Percentiles rank a stretch among this genome's conserved stretches.
Conservation (phyloP, 768 basidiomycete species). For the Phanerochaete carnosa region DNA sequence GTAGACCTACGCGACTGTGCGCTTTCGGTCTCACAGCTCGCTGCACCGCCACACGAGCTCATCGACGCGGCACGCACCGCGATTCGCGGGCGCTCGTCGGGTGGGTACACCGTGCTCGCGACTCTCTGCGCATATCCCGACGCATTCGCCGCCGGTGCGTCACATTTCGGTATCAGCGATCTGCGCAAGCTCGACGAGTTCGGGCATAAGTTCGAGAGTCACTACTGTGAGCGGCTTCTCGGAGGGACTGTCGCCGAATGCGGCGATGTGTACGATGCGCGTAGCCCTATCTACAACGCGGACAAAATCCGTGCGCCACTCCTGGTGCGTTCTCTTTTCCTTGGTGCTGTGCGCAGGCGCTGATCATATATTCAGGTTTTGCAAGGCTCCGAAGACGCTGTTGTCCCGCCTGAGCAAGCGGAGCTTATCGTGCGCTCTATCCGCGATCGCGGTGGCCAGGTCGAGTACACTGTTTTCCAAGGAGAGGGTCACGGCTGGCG, state of each 20-base stretch:
- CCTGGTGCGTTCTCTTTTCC: conserved; percentile 42
- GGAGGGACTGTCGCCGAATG: conserved; percentile 52
- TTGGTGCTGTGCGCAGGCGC: background rate
- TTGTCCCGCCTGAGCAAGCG: conserved; percentile 70
- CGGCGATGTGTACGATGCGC: conserved; percentile 54
- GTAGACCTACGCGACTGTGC: conserved; percentile 70
- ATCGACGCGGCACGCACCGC: conserved; percentile 62
- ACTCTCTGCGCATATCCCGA: conserved; percentile 39
- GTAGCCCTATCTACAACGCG: conserved; percentile 63
- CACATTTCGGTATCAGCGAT: conserved; percentile 69
- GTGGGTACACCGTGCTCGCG: conserved; percentile 66
- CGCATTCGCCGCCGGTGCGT: conserved; percentile 60
- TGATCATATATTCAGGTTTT: conserved; percentile 44
- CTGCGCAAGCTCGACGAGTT: conserved; percentile 51
- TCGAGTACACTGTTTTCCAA: conserved; percentile 57
- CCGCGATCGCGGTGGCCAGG: conserved; percentile 43
- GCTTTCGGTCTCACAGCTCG: conserved; percentile 48
- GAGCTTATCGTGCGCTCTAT: conserved; percentile 54
- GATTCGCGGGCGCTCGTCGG: conserved; percentile 71
- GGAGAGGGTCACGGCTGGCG: conserved; percentile 70
- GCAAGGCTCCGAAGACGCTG: conserved; percentile 60
- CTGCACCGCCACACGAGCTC: conserved; percentile 42
- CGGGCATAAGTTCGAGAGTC: conserved; percentile 72
- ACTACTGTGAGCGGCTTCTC: conserved; percentile 58
- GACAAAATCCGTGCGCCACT: conserved; percentile 60